phyloP scores from a whole-genome alignment of 441 rosid species.

The Biscutella laevigata region DNA sequence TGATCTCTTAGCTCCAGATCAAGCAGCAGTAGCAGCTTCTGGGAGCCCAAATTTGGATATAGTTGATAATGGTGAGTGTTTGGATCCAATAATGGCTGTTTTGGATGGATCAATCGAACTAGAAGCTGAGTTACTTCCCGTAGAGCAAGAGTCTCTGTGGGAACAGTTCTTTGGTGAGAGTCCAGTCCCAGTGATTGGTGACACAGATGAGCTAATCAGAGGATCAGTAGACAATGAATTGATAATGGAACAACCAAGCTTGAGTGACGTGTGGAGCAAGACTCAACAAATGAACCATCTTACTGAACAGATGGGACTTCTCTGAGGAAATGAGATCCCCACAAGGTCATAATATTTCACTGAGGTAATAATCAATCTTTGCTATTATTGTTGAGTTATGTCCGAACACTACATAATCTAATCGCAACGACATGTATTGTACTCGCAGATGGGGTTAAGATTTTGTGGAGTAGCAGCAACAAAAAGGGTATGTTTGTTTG shows the following conservation, averaged over 20 bases:
- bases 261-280: constrained; percentile 32
- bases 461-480: neutral
- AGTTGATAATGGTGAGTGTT: constrained; percentile 30
- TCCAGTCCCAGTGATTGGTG: constrained; percentile 33
- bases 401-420: neutral
- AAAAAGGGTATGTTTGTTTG: constrained; percentile 5
- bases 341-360: neutral
- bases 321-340: constrained; percentile 27
- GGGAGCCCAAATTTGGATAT: constrained; percentile 25
- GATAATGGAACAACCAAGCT: constrained; percentile 31
- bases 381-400: neutral
- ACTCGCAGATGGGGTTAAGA: constrained; percentile 21
- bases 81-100: constrained; percentile 33
- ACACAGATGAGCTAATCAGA: constrained; percentile 43
- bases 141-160: constrained; percentile 43
- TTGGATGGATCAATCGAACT: constrained; percentile 25
- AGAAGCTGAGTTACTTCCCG: constrained; percentile 37
- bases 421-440: neutral
- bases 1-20: constrained; percentile 30
- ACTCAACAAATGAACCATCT: constrained; percentile 41
- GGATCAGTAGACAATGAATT: constrained; percentile 32
- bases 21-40: constrained; percentile 11
- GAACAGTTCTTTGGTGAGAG: constrained; percentile 48
- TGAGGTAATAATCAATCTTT: constrained; percentile 9
- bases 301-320: constrained; percentile 54